Percentiles rank a stretch among this genome's conserved stretches.
Evolutionary conservation across 202 grass and related monocot genomes (phyloP).

Genomic region (Zoysia matrella): DNA sequence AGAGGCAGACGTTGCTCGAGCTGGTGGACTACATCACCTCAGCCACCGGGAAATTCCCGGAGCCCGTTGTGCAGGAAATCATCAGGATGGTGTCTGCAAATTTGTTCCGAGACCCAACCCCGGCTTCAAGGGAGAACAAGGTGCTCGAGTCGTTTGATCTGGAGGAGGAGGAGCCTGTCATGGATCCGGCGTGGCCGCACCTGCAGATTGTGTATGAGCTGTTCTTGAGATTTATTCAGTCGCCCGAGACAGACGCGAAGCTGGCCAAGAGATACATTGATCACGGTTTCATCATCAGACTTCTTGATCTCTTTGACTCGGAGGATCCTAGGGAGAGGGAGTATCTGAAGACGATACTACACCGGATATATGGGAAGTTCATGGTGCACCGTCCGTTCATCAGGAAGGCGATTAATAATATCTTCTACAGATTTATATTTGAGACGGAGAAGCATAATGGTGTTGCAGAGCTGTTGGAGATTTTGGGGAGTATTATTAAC

Average conservation of each 20-base stretch:
- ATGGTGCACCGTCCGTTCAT: constrained; percentile 56
- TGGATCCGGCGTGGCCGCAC: too few relatives aligned
- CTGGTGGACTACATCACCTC: constrained; percentile 29
- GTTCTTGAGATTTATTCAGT: constrained; percentile 90
- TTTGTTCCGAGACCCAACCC: constrained; percentile 62
- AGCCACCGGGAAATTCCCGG: too few relatives aligned
- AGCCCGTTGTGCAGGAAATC: constrained; percentile 46
- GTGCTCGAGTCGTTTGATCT: constrained; percentile 38
- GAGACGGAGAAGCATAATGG: constrained; percentile 95
- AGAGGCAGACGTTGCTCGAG: constrained; percentile 89
- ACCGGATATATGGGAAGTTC: too few relatives aligned
- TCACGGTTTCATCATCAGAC: too few relatives aligned
- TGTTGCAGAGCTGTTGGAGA: constrained; percentile 89
- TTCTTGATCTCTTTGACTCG: too few relatives aligned
- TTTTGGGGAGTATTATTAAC: constrained; percentile 49
- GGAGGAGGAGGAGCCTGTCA: too few relatives aligned
- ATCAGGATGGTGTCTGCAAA: constrained; percentile 81
- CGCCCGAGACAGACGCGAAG: constrained; percentile 91
- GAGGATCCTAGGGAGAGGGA: too few relatives aligned
- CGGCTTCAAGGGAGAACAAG: constrained; percentile 76
- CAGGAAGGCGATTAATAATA: constrained; percentile 95
- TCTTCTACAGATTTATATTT: constrained; percentile 94
- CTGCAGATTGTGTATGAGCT: constrained; percentile 95
- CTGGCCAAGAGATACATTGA: constrained; percentile 27
- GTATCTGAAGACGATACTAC: too few relatives aligned